Evolutionary conservation across 202 grass and related monocot species (phyloP).

Genomic region (Digitaria exilis): DNA sequence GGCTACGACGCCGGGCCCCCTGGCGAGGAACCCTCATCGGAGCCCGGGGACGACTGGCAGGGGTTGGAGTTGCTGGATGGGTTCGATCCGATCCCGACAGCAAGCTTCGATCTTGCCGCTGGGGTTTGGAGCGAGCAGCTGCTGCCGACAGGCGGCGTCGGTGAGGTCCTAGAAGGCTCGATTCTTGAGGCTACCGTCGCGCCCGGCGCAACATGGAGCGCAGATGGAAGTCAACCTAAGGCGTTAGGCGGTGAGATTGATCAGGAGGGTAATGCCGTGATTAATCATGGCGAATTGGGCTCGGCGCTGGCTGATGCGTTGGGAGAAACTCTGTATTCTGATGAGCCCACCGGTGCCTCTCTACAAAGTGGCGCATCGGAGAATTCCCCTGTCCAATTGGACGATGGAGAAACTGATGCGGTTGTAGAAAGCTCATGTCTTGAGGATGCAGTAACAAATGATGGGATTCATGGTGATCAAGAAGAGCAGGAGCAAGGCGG

Average conservation of each 20-base stretch:
- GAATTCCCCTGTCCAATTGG: not conserved
- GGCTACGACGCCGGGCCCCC: not conserved
- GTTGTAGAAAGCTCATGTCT: not conserved
- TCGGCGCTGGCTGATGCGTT: not conserved
- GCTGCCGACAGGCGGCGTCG: not conserved
- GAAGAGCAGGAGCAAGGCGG: not conserved
- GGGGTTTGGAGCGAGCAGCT: conserved; percentile 1
- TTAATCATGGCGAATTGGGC: not conserved
- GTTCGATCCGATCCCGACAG: conserved; percentile 11
- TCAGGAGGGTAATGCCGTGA: not conserved
- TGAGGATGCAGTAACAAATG: not conserved
- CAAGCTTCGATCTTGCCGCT: not conserved
- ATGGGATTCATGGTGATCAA: conserved; percentile 10
- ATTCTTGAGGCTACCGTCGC: not conserved
- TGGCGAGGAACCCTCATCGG: not conserved
- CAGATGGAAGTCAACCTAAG: not conserved
- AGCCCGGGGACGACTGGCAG: not conserved
- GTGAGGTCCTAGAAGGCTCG: not conserved
- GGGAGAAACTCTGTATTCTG: conserved; percentile 10
- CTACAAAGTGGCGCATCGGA: not conserved
- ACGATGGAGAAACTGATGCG: not conserved
- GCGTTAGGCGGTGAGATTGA: not conserved
- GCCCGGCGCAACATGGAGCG: not conserved
- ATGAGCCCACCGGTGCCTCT: not conserved
- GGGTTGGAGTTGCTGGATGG: not conserved